A percentile compares a stretch with the other conserved stretches of the same genome.
These are phyloP conservation scores for Cantharellus anzutake DNA, from an alignment of 768 basidiomycete species.

Conservation along the genomic window DNA sequence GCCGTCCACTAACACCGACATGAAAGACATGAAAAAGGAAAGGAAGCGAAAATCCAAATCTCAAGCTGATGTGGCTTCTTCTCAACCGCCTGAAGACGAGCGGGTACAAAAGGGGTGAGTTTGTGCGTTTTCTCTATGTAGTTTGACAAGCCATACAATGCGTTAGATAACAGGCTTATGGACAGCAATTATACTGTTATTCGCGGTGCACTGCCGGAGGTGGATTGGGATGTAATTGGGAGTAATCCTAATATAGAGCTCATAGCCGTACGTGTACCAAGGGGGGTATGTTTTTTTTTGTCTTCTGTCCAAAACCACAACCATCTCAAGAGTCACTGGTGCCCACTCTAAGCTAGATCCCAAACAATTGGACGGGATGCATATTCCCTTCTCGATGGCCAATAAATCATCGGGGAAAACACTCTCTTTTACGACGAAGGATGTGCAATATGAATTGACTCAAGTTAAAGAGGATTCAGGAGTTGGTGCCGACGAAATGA, in stretches of 20 bases:
- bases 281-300: constrained; percentile 1
- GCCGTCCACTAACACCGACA: too few relatives aligned
- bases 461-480: background rate
- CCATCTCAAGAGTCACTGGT: background rate
- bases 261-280: constrained; percentile 4
- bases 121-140: too few relatives aligned
- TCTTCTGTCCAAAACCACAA: background rate
- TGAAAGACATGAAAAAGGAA: too few relatives aligned
- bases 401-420: background rate
- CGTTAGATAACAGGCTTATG: too few relatives aligned
- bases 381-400: background rate
- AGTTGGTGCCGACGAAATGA: background rate
- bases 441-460: background rate
- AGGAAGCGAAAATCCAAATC: background rate
- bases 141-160: too few relatives aligned
- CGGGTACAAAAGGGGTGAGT: too few relatives aligned
- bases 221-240: constrained; percentile 5
- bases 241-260: constrained; percentile 6
- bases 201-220: background rate
- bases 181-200: too few relatives aligned
- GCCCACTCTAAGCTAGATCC: constrained; percentile 1
- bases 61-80: background rate
- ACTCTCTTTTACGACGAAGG: background rate
- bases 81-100: background rate
- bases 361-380: constrained; percentile 5